Base-by-base conservation (phyloP, 768 basidiomycete genomes). In the Cyathus striatus region DNA sequence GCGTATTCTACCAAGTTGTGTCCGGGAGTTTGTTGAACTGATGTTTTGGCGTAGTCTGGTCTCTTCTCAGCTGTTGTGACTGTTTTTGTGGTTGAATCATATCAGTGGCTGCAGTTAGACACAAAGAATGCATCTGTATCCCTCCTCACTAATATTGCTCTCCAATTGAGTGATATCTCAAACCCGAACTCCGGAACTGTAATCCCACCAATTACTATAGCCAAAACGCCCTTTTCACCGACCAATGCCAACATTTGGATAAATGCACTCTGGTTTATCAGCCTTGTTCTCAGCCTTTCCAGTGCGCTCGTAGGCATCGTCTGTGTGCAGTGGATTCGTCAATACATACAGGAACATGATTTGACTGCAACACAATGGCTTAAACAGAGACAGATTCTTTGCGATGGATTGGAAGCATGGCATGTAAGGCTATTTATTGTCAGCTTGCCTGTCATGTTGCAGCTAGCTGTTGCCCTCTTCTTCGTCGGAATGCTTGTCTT, bases 401-500 rank as follows among this genome's bases (percentile, higher is more conserved):
- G 35, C 26, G 46, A 52, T 22, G 50, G 53, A 21, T 38, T 58
- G 18, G 18, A 43, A 18, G 42, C 37, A 25, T 58, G 56, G 56
- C 26, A 44, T 10, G 51, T 54, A 14, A 49, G 53, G 1, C 38
- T 30, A 4, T 49, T 56, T 16, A 27, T 58, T 5, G 41, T 47
- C 18, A 22, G 49, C 9, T 44, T 56, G 4, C 55, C 57, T 12
- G 38, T 54, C 3, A 42, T 56, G 14, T 53, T 58, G 12, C 53
- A 58, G 37, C 23, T 47, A 17, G 49, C 53, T 21, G 27, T 58
- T 13, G 41, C 54, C 18, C 44, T 58, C 7, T 58, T 58, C 40
- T 55, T 58, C 39, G 41, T 40, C 13, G 55, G 55, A 30, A 30
- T 30, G n/a, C n/a, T n/a, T n/a, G n/a, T n/a, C n/a, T n/a, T n/a